Base-by-base conservation (phyloP, 2,329 filamentous ascomycete species). In the Harringtonia aguacate region DNA sequence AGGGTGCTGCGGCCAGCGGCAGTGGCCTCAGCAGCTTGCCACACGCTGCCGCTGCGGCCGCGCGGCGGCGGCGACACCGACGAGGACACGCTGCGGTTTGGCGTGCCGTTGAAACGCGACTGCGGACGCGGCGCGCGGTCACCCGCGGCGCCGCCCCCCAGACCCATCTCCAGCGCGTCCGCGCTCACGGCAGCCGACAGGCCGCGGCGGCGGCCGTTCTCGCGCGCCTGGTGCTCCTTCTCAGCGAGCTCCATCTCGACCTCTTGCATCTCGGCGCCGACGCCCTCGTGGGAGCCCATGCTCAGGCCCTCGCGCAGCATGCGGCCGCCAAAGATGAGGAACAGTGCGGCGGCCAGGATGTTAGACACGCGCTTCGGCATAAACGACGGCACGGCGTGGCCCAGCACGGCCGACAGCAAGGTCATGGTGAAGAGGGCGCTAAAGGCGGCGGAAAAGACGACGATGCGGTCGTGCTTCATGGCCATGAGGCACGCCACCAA, bases 401-500 rank as follows among this genome's bases (percentile, higher is more conserved):
- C 92, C 4, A 97, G 73, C 7, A 97, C 72, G 9, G 92, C 92
- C 2, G 92, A 97, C 15, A 98, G 75, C 10, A 97, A 75, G 0
- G 92, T 98, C 92, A 98, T 98, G 59, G 85, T 77, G 47, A 95
- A 77, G 37, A 98, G 72, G 10, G 92, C 94, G 43, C 82, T 80
- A 55, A 95, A 90, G n/a, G 92, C 92, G 8, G 92, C 88, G 2
- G 86, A 85, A 66, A 98, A 98, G 49, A 98, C 92, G 13, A 97
- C 75, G 51, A 95, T 69, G 42, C 92, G 83, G 49, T 92, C 84
- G 57, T 98, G 90, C 61, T 95, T 92, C 92, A 98, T 98, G 13
- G 92, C 92, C 92, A 98, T 98, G 17, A 98, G 77, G 8, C 89
- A 90, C 8, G 92, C 92, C 20, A 98, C 87, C 36, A 98, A 74